Evolutionary conservation across 176 grass and related monocot genomes (phyloP), one percentile per base, ranked within the genome.

Genomic region (Raddia guianensis): DNA sequence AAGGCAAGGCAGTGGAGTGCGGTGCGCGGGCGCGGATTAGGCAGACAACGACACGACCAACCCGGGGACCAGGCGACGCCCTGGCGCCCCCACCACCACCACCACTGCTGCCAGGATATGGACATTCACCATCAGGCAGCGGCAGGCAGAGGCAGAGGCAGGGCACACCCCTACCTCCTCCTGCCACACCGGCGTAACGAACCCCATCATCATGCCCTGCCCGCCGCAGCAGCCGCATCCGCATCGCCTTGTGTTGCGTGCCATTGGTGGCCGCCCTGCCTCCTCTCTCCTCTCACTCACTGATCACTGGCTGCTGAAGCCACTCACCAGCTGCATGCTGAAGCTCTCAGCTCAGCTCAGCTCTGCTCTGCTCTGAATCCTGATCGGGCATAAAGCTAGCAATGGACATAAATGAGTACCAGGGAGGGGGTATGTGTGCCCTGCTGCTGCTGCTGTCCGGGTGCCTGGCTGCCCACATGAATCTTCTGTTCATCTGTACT

Each of bases 401-500:
- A 50, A 21, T 58, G 35, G 72, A 45, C 61, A 61, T 80, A 57
- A 40, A n/a, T 56, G 80, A 15, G 56, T 51, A 34, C 57, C 45
- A 10, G 33, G 19, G 58, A 40, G 58, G 10, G 20, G 59, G 21
- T 62, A 13, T 33, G 59, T 62, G 12, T 58, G 70, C 6, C 37
- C 53, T 50, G 45, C 42, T 40, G 37, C 37, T 40, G 37, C 37
- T 40, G 37, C 3, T 40, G 37, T 2, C 37, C 37, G 37, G 37
- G 37, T 20, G 48, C 68, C 46, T 62, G 43, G 16, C 6, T 45
- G 45, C 63, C 63, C 82, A 89, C 87, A 85, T 85, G 82, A 89
- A 89, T 82, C 72, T 89, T 89, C 77, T 89, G 87, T 84, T 89
- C 87, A 70, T 70, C 71, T 54, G 62, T 66, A 67, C 71, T 54